These are phyloP conservation scores for Candida khao-thaluensis DNA, from an alignment of 805 yeast species.

Conservation along the genomic window DNA sequence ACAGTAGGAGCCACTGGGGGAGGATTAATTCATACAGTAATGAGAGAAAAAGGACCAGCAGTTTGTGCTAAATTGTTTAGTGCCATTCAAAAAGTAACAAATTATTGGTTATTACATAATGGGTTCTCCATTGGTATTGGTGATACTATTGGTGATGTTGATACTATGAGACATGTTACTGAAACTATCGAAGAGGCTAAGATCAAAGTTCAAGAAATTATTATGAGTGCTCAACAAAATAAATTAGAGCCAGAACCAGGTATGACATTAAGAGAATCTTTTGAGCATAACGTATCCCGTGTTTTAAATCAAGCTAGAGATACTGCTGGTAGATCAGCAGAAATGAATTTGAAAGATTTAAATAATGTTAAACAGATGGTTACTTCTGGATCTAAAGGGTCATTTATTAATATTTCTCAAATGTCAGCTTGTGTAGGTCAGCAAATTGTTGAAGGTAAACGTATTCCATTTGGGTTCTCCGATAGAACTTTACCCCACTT, in stretches of 20 bases:
- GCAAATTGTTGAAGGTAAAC: conserved; percentile 99
- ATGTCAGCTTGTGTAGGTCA: conserved; percentile 99
- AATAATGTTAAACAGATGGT: conserved; percentile 99
- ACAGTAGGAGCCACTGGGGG: conserved; percentile 99
- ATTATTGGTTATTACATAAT: conserved; percentile 92
- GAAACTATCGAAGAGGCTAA: conserved; percentile 92
- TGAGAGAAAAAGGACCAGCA: conserved; percentile 95
- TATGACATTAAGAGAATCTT: conserved; percentile 98
- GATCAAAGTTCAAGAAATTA: conserved; percentile 89
- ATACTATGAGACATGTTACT: conserved; percentile 91
- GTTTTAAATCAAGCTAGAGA: conserved; percentile 98
- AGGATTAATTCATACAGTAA: conserved; percentile 94
- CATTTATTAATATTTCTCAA: conserved; percentile 96
- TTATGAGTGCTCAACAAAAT: conserved; percentile 87
- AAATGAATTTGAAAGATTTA: conserved; percentile 87
- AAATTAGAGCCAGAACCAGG: conserved; percentile 94
- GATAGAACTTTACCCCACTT: conserved; percentile 97
- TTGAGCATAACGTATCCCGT: conserved; percentile 95
- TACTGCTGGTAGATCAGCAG: conserved; percentile 98
- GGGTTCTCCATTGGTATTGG: conserved; percentile 99
- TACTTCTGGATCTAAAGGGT: conserved; percentile 98
- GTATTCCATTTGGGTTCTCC: conserved; percentile 95
- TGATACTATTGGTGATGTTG: conserved; percentile 98
- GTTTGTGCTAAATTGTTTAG: conserved; percentile 89
- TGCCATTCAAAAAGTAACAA: conserved; percentile 90